Conservation (phyloP, 441 rosid species). For the Gossypium davidsonii region DNA sequence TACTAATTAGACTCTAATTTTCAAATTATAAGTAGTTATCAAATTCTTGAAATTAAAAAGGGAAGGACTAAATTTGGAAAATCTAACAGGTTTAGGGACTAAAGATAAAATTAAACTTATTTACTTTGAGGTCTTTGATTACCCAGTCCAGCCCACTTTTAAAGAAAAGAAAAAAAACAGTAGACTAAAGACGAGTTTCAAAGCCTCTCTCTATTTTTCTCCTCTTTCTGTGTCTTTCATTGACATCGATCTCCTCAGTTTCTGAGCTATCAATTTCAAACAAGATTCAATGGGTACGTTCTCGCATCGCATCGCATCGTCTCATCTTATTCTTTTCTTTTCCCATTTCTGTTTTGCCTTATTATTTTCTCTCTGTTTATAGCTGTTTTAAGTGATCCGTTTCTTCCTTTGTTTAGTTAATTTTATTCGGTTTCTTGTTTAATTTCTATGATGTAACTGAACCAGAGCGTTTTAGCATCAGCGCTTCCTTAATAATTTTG, state of each 20-base stretch:
- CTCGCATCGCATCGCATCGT: slow-evolving; percentile 5
- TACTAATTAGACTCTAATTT: too few relatives aligned
- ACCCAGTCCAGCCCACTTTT: slow-evolving; percentile 29
- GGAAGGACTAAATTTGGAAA: neutral
- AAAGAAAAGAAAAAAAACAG: slow-evolving; percentile 16
- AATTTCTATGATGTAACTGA: slow-evolving; percentile 18
- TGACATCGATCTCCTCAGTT: slow-evolving; percentile 14
- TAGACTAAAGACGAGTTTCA: slow-evolving; percentile 4
- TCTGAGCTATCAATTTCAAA: slow-evolving; percentile 5
- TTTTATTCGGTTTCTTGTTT: neutral
- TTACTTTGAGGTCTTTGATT: slow-evolving; percentile 21
- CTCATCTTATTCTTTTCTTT: slow-evolving; percentile 10
- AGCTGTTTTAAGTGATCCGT: slow-evolving; percentile 21
- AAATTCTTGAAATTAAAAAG: neutral
- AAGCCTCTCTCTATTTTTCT: slow-evolving; percentile 1
- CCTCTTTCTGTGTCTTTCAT: neutral
- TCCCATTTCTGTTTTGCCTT: slow-evolving; percentile 6
- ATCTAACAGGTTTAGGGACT: neutral
- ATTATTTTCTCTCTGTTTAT: neutral
- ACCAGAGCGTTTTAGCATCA: slow-evolving; percentile 17
- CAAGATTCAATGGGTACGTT: slow-evolving; percentile 34
- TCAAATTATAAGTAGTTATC: too few relatives aligned
- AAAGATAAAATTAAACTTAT: neutral
- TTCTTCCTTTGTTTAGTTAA: slow-evolving; percentile 15
- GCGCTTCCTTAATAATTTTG: neutral